Evolutionary conservation across 2,329 filamentous ascomycete genomes (phyloP).

Genomic region (Fusarium foetens): DNA sequence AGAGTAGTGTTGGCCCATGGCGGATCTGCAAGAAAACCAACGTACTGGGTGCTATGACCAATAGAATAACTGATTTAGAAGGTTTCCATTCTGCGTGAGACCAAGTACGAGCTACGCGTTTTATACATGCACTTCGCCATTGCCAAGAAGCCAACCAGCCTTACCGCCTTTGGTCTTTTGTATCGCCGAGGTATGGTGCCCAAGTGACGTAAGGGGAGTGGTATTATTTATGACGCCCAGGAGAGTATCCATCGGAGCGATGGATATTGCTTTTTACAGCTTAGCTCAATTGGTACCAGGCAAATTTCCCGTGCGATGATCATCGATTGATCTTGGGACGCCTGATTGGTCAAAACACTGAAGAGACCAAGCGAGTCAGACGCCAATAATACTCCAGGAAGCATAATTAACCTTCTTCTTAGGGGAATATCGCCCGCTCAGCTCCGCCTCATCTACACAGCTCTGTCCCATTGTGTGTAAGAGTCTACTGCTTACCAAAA

Average conservation of each 20-base stretch:
- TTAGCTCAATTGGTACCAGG: not conserved
- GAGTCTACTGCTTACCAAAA: not conserved
- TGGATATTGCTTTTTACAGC: not conserved
- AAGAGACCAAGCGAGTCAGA: accelerated
- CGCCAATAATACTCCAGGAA: not conserved
- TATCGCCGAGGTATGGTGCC: too few species aligned
- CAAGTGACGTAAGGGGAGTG: not conserved
- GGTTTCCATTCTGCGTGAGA: not conserved
- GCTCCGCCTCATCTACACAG: not conserved
- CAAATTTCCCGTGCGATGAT: not conserved
- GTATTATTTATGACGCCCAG: not conserved
- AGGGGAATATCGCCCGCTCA: not conserved
- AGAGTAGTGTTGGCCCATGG: not conserved
- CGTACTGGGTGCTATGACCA: accelerated
- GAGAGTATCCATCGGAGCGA: not conserved
- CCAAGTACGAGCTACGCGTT: not conserved
- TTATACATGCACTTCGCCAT: not conserved
- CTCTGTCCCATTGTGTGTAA: not conserved
- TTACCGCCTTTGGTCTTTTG: not conserved
- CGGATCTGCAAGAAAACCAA: accelerated
- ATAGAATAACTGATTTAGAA: accelerated
- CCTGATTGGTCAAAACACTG: accelerated
- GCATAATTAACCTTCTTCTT: not conserved
- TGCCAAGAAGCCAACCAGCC: too few species aligned
- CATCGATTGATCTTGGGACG: accelerated